A percentile compares a stretch with the other conserved stretches of the same genome.
Evolutionary conservation across 2,329 filamentous ascomycete genomes (phyloP).

Genomic region (Cadophora luteo-olivacea): DNA sequence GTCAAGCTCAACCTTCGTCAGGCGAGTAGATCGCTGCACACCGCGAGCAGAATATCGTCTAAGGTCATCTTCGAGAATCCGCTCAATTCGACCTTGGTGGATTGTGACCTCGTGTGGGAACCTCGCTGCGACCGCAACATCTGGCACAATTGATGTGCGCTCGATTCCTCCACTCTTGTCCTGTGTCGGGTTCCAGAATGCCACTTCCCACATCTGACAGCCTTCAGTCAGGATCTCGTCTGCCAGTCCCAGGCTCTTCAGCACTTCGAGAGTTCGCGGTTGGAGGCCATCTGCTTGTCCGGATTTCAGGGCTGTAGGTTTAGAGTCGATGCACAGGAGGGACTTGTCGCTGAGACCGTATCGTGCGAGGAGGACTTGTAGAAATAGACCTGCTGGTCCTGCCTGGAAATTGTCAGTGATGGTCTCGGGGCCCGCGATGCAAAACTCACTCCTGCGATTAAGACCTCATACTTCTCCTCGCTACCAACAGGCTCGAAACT

Average conservation of each 20-base stretch:
- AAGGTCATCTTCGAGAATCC: slow-evolving; percentile 51
- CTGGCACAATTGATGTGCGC: slow-evolving; percentile 48
- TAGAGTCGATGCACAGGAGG: slow-evolving; percentile 51
- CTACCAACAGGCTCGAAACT: slow-evolving; percentile 28
- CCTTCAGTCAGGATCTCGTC: slow-evolving; percentile 61
- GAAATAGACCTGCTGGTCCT: slow-evolving; percentile 51
- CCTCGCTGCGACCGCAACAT: slow-evolving; percentile 48
- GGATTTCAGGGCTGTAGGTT: slow-evolving; percentile 47
- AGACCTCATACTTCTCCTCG: slow-evolving; percentile 49
- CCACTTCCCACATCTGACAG: slow-evolving; percentile 61
- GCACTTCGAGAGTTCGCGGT: slow-evolving; percentile 64
- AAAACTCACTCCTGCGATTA: slow-evolving; percentile 50
- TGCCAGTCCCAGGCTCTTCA: slow-evolving; percentile 62
- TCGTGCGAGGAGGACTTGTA: slow-evolving; percentile 50
- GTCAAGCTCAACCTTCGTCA: slow-evolving; percentile 51
- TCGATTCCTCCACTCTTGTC: slow-evolving; percentile 53
- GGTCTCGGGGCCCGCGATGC: no score
- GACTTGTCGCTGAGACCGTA: slow-evolving; percentile 49
- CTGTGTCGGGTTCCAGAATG: slow-evolving; percentile 63
- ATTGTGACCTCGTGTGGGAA: slow-evolving; percentile 50
- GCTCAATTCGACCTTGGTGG: slow-evolving; percentile 54
- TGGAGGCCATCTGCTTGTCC: slow-evolving; percentile 70
- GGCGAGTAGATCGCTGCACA: slow-evolving; percentile 58
- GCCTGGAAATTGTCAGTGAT: slow-evolving; percentile 38
- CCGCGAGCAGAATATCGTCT: slow-evolving; percentile 51